A percentile compares a stretch with the other conserved stretches of the same genome.
phyloP scores from a whole-genome alignment of 2,329 filamentous ascomycete genomes.

The Ceratocystis ficicola region DNA sequence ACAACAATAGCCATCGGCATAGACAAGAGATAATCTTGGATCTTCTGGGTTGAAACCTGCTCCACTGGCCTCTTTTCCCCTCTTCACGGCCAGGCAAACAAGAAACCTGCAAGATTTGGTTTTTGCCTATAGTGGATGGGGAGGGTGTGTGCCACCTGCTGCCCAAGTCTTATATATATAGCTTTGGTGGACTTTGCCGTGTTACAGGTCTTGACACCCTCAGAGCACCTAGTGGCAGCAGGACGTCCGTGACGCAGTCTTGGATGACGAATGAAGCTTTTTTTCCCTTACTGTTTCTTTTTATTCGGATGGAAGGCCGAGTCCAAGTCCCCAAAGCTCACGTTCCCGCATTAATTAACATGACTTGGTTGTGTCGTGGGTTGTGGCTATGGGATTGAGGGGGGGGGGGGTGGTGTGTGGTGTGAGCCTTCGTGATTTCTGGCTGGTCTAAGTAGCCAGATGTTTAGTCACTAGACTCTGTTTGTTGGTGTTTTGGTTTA shows the following conservation, averaged over 20 bases:
- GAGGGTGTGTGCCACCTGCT: not conserved
- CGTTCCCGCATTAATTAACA: not conserved
- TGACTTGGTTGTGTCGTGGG: not conserved
- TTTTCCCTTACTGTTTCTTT: conserved; percentile 15
- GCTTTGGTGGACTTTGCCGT: conserved; percentile 1
- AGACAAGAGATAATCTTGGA: not conserved
- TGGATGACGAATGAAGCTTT: conserved; percentile 1
- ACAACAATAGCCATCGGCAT: not conserved
- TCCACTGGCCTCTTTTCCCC: too few species aligned
- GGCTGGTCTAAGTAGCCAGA: not conserved
- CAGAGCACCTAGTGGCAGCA: not conserved
- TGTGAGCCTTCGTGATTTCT: not conserved
- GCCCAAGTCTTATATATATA: not conserved
- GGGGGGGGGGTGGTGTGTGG: not conserved
- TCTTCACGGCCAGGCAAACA: not conserved
- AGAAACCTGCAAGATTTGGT: not conserved
- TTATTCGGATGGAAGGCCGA: not conserved
- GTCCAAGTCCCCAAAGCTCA: not conserved
- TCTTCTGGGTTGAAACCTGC: not conserved
- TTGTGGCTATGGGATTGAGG: not conserved
- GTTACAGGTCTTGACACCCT: conserved; percentile 12
- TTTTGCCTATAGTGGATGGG: not conserved
- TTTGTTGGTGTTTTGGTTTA: not conserved
- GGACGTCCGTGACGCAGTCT: not conserved
- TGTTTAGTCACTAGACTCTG: not conserved